Evolutionary conservation across 2,329 filamentous ascomycete species (phyloP).

Genomic region (Trichoderma pleuroti): DNA sequence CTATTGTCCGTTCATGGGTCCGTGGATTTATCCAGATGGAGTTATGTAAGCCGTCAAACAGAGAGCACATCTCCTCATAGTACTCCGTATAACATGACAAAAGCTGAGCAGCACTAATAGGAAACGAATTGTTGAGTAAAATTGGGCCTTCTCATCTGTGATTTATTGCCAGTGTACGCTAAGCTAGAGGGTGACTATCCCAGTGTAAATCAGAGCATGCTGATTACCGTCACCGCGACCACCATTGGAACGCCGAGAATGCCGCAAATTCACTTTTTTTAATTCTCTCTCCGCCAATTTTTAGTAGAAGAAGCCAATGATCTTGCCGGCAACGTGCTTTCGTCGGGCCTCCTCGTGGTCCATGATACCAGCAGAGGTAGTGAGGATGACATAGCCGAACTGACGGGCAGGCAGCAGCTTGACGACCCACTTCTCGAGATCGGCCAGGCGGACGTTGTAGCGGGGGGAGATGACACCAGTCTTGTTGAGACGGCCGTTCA

Average conservation of each 20-base stretch:
- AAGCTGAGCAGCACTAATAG: background rate
- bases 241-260: constrained; percentile 37
- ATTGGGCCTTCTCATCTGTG: constrained; percentile 22
- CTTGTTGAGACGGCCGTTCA: constrained; percentile 98
- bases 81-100: background rate
- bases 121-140: background rate
- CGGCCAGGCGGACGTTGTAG: constrained; percentile 97
- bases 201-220: constrained; percentile 32
- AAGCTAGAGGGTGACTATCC: constrained; percentile 28
- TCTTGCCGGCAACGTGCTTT: constrained; percentile 99
- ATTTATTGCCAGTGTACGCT: constrained; percentile 34
- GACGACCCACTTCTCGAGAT: constrained; percentile 99
- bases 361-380: constrained; percentile 99
- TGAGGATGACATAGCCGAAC: constrained; percentile 99
- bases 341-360: constrained; percentile 99
- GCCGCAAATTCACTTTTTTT: constrained; percentile 24
- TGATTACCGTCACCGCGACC: constrained; percentile 36
- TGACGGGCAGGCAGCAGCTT: constrained; percentile 99
- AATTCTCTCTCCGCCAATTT: constrained; percentile 24
- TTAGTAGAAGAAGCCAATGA: constrained; percentile 99
- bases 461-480: constrained; percentile 98
- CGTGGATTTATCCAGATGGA: background rate
- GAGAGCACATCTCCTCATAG: background rate
- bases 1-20: background rate
- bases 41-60: background rate